Percentiles rank a stretch among this genome's conserved stretches.
Evolutionary conservation across 1,284 basidiomycete genomes (phyloP).

Genomic region (Fomitopsis pinicola): DNA sequence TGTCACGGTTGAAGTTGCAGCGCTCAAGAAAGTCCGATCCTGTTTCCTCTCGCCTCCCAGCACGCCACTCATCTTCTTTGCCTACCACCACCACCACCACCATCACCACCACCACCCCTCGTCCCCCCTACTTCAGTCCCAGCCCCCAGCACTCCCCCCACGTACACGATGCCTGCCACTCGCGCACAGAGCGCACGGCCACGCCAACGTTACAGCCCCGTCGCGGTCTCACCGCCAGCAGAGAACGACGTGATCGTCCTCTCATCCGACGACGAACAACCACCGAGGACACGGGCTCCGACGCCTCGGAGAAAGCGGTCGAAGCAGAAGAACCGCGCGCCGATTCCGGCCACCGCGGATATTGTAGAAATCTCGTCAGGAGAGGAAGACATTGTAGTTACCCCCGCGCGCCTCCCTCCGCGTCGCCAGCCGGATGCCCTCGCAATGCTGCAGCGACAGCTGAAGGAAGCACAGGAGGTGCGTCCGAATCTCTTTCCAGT

Average conservation of each 20-base stretch:
- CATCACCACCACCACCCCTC: neutral
- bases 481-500: neutral
- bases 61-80: neutral
- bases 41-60: neutral
- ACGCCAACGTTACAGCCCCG: neutral
- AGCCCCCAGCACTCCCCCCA: neutral
- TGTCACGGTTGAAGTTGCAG: neutral
- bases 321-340: conserved; percentile 17
- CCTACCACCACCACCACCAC: neutral
- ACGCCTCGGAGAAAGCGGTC: neutral
- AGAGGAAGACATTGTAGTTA: conserved; percentile 26
- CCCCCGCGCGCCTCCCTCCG: conserved; percentile 1
- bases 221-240: neutral
- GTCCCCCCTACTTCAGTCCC: neutral
- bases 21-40: neutral
- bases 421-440: neutral
- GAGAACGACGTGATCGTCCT: conserved; percentile 46
- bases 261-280: conserved; percentile 49
- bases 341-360: conserved; percentile 26
- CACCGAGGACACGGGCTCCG: conserved; percentile 8
- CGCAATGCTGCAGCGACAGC: conserved; percentile 7
- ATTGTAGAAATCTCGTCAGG: conserved; percentile 26
- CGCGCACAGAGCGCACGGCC: neutral
- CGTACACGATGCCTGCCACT: neutral
- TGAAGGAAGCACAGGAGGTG: conserved; percentile 20